Base-by-base conservation (phyloP, 2,329 filamentous ascomycete genomes). In the Fusarium sp. region DNA sequence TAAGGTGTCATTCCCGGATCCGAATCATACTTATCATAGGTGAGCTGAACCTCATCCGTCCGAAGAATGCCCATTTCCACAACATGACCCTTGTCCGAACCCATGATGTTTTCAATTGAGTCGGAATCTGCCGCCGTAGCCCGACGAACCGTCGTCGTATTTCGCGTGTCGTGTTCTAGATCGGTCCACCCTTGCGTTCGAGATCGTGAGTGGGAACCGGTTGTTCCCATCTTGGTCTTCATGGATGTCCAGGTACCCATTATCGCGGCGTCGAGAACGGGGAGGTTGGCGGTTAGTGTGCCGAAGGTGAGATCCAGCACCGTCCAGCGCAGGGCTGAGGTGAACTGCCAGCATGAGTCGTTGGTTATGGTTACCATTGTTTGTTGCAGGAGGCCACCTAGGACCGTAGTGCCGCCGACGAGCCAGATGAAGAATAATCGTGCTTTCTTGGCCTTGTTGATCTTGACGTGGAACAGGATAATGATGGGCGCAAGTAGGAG, bases 361-460 rank as follows among this genome's bases (percentile, higher is more conserved):
- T 61, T 66, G 11, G 49, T 66, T 2, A 66, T 49, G 1, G 63
- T 65, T 1, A 66, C 55, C n/a, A 53, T 42, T 3, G 63, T 66
- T n/a, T 65, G 60, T 3, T 66, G 60, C 2, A 65, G 55, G 2
- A 66, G 40, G 1, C 60, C 63, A 0, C 60, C 60, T 0, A 66
- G 17, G 1, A 66, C 63, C 4, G 55, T 66, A 0, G 63, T 66
- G 9, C 63, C 63, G 6, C 63, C 63, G 4, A 66, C 50, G 1
- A 66, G 60, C 60, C 60, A 66, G 18, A 66, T 66, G 18, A 66
- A 55, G 20, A 66, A 66, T 0, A 66, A 11, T 11, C 63, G 60
- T 3, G 55, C 55, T 21, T 66, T 66, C 23, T 66, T 66, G 21
- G 36, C 50, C 5, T 27, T 51, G 46, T 61, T 52, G 27, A 66